Conservation (phyloP, 176 grass and related monocot species). For the Chloris gayana region DNA sequence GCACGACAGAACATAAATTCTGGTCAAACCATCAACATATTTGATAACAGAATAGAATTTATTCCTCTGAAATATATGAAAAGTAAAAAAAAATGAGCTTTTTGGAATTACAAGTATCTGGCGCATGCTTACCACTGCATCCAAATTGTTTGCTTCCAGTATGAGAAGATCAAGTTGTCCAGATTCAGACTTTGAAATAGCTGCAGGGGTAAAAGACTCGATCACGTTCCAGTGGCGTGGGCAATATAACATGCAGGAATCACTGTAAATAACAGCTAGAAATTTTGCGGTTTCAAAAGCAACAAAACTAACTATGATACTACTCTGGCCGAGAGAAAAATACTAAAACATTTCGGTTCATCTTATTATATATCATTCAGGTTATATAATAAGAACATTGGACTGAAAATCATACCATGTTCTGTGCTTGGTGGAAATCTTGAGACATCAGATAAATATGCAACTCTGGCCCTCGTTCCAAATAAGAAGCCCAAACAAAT, state of each 20-base stretch:
- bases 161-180: slow-evolving; percentile 37
- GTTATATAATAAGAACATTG: not conserved
- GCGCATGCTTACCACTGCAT: slow-evolving; percentile 18
- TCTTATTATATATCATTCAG: too few species aligned
- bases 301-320: too few species aligned
- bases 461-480: slow-evolving; percentile 66
- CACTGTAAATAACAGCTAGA: not conserved
- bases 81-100: not conserved
- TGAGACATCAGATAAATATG: slow-evolving; percentile 91
- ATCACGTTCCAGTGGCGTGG: not conserved
- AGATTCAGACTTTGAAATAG: slow-evolving; percentile 43
- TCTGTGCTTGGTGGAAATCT: slow-evolving; percentile 79
- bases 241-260: not conserved
- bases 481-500: slow-evolving; percentile 90
- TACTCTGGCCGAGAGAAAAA: too few species aligned
- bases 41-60: not conserved
- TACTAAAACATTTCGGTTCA: too few species aligned
- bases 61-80: not conserved
- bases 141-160: slow-evolving; percentile 38
- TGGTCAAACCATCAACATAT: not conserved
- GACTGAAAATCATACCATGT: slow-evolving; percentile 41
- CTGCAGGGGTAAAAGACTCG: slow-evolving; percentile 12
- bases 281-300: not conserved
- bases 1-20: not conserved
- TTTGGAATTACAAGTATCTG: not conserved